phyloP scores from a whole-genome alignment of 768 basidiomycete genomes.

The Daedalea quercina region DNA sequence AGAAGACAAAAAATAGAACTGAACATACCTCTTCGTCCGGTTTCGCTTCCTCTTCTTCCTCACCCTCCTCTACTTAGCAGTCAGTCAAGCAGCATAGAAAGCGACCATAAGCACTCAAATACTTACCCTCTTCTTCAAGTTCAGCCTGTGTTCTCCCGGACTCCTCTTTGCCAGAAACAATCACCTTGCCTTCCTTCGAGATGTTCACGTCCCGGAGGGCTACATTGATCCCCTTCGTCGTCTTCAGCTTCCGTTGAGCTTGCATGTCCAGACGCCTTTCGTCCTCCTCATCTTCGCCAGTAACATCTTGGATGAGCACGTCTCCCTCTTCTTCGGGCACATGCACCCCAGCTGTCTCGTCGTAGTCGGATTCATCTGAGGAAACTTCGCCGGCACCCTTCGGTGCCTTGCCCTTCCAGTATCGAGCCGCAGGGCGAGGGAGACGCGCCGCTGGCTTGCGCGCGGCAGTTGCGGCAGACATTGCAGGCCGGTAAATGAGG shows the following conservation, averaged over 20 bases:
- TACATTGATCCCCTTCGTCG: slow-evolving; percentile 59
- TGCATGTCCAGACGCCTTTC: slow-evolving; percentile 24
- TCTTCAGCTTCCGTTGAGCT: slow-evolving; percentile 20
- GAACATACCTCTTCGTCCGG: slow-evolving; percentile 42
- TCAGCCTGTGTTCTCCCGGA: slow-evolving; percentile 57
- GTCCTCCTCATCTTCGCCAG: slow-evolving; percentile 39
- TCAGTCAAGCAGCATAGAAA: not conserved
- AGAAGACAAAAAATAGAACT: not conserved
- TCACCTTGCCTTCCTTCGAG: slow-evolving; percentile 73
- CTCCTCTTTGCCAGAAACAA: slow-evolving; percentile 72
- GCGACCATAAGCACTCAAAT: not conserved
- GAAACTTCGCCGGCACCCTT: slow-evolving; percentile 61
- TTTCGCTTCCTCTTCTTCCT: slow-evolving; percentile 41
- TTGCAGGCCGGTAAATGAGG: not conserved
- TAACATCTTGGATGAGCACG: slow-evolving; percentile 52
- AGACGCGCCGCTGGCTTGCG: slow-evolving; percentile 74
- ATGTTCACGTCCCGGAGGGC: slow-evolving; percentile 76
- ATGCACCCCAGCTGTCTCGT: slow-evolving; percentile 38
- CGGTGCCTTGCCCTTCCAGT: slow-evolving; percentile 88
- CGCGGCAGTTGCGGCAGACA: slow-evolving; percentile 15
- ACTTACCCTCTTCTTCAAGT: slow-evolving; percentile 13
- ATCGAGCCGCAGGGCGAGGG: slow-evolving; percentile 75
- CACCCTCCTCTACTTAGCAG: slow-evolving; percentile 22
- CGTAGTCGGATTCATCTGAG: slow-evolving; percentile 60
- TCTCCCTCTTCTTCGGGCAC: slow-evolving; percentile 45